Evolutionary conservation across 108 stramenopile species (phyloP).

Genomic region (Conticribra weissflogii): DNA sequence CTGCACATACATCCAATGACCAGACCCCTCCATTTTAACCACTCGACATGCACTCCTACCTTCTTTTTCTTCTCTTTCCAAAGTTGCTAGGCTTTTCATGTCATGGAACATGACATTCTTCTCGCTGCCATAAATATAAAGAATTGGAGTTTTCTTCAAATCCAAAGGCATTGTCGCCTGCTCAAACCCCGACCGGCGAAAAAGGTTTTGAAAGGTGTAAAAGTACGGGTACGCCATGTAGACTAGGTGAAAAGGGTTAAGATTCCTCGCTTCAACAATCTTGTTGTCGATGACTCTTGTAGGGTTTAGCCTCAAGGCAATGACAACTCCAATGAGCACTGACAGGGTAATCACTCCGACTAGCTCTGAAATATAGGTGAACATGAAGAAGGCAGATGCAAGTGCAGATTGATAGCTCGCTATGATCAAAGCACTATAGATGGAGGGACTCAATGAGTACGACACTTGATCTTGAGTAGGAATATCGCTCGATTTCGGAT

Average conservation of each 20-base stretch:
- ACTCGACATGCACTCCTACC: constrained; percentile 33
- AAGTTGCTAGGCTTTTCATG: constrained; percentile 31
- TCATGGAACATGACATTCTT: constrained; percentile 62
- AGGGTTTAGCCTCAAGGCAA: constrained; percentile 22
- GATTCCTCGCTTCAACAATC: constrained; percentile 4
- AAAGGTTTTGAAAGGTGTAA: constrained; percentile 31
- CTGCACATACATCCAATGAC: constrained; percentile 65
- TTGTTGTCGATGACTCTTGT: constrained; percentile 14
- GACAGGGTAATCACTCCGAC: constrained; percentile 20
- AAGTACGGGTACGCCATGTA: constrained; percentile 55
- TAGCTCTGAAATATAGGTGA: constrained; percentile 28
- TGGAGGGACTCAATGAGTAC: constrained; percentile 7
- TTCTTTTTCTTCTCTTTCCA: constrained; percentile 50
- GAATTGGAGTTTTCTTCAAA: constrained; percentile 50
- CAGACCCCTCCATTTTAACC: constrained; percentile 44
- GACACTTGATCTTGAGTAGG: constrained; percentile 3
- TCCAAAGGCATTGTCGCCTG: constrained; percentile 32
- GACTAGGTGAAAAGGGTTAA: constrained; percentile 26
- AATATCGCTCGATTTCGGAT: constrained; percentile 31
- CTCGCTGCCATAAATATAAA: constrained; percentile 54
- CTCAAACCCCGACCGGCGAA: not conserved
- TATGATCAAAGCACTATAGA: constrained; percentile 11
- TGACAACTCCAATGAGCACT: constrained; percentile 13
- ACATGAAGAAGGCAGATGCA: constrained; percentile 26
- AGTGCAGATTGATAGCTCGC: constrained; percentile 31